A percentile compares a stretch with the other conserved stretches of the same genome.
These are phyloP conservation scores for Morella rubra DNA, from an alignment of 306 rosid genomes.

Conservation along the genomic window DNA sequence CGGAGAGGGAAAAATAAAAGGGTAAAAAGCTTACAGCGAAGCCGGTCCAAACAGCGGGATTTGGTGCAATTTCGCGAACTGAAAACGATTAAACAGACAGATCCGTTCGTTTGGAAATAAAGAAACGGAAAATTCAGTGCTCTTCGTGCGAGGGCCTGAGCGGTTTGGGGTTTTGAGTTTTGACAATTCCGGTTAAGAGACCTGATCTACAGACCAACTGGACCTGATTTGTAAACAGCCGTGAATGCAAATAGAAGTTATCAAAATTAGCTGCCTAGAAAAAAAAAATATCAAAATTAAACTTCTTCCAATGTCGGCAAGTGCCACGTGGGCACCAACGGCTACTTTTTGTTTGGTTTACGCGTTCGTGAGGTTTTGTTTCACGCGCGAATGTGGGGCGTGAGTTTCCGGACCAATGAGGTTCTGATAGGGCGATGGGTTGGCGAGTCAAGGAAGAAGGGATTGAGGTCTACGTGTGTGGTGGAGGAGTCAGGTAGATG, in stretches of 20 bases:
- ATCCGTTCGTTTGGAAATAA: neutral
- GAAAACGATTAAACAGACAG: neutral
- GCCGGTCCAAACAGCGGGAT: constrained; percentile 15
- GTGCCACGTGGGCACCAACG: constrained; percentile 38
- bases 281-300: no score
- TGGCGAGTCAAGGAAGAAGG: neutral
- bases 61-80: neutral
- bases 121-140: neutral
- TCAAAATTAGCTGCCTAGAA: no score
- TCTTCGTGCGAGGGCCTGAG: neutral
- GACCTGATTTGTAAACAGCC: no score
- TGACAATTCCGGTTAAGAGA: neutral
- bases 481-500: no score
- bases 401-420: neutral
- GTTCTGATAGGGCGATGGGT: neutral
- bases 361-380: neutral
- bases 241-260: no score
- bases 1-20: no score
- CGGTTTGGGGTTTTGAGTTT: neutral
- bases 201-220: no score
- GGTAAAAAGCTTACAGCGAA: neutral
- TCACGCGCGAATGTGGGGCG: constrained; percentile 11
- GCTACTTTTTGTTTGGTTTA: constrained; percentile 34
- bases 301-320: constrained; percentile 40
- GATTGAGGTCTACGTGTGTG: neutral